Evolutionary conservation across 257 asterid species (phyloP).

Genomic region (Capsicum chinense): DNA sequence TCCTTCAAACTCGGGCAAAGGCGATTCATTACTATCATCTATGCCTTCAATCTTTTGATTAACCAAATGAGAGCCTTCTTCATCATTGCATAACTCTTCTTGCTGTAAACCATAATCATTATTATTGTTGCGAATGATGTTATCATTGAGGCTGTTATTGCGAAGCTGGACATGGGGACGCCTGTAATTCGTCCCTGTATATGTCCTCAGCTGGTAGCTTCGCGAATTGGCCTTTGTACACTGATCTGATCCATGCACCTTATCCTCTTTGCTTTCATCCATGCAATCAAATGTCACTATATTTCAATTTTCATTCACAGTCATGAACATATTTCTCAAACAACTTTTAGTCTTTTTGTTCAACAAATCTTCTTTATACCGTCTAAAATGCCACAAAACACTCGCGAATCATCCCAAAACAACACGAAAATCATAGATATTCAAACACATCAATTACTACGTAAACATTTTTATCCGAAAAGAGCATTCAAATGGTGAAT

Average conservation of each 20-base stretch:
- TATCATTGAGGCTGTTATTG: slow-evolving; percentile 72
- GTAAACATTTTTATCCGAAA: no score
- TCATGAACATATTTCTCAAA: background rate
- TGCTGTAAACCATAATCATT: slow-evolving; percentile 31
- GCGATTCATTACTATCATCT: background rate
- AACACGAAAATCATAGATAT: no score
- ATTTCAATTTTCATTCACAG: background rate
- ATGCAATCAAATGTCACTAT: background rate
- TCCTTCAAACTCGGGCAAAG: slow-evolving; percentile 60
- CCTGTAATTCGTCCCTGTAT: slow-evolving; percentile 55
- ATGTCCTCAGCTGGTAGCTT: slow-evolving; percentile 44
- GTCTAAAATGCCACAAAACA: no score
- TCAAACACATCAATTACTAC: no score
- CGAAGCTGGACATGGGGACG: slow-evolving; percentile 58
- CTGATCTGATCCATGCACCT: slow-evolving; percentile 39
- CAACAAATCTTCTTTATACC: no score
- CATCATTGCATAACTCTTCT: background rate
- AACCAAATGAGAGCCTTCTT: background rate
- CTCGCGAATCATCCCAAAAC: no score
- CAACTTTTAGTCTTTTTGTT: background rate
- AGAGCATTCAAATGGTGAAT: no score
- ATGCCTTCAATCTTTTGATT: background rate
- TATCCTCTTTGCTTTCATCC: slow-evolving; percentile 42
- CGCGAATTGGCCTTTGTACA: no score
- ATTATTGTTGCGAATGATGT: slow-evolving; percentile 36